Evolutionary conservation across 2,329 filamentous ascomycete species (phyloP), one percentile per base, ranked within the genome.

Genomic region (Epicoccum nigrum): DNA sequence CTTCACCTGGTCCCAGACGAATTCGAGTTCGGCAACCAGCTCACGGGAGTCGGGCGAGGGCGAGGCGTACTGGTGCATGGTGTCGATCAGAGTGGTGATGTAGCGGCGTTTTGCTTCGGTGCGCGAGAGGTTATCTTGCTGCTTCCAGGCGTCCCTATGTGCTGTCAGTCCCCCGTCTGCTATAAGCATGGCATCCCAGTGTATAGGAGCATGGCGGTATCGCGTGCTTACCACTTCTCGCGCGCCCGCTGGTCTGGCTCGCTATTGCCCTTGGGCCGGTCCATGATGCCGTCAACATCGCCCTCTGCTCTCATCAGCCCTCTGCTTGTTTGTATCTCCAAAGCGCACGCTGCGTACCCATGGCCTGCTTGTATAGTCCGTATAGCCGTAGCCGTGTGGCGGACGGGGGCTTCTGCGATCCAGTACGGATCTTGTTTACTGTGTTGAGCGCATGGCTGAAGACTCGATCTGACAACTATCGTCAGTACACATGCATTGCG

Each of bases 381-480:
- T 99, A 99, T 56, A 99, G 88, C 51, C 89, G 89, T 63, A 99
- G 81, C 51, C 94, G 88, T 69, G 95, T 92, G 55, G 83, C 80
- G 2, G 92, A 85, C 39, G 94, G 94, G 37, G 94, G 94, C 56
- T 94, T 88, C 57, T 90, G 86, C 44, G 91, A 91, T 58, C 94
- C 93, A 15, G 92, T 96, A 70, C 94, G 93, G 64, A 99, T 95
- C 77, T 95, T 95, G 77, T 97, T 97, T 67, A 99, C 93, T 19
- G 94, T 97, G 78, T 96, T 97, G 75, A 99, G 88, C 60, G 94
- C 94, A 84, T 99, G 93, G 74, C 95, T 93, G 76, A 99, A 99
- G 71, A 99, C 94, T 76, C 94, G 89, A 79, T 99, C 94, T 97
- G 58, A 25, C 21, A 4, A 15, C 5, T 7, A 7, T 15, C 5